phyloP scores from a whole-genome alignment of 192 early-diverging fungal genomes.

The Pilaira anomala region DNA sequence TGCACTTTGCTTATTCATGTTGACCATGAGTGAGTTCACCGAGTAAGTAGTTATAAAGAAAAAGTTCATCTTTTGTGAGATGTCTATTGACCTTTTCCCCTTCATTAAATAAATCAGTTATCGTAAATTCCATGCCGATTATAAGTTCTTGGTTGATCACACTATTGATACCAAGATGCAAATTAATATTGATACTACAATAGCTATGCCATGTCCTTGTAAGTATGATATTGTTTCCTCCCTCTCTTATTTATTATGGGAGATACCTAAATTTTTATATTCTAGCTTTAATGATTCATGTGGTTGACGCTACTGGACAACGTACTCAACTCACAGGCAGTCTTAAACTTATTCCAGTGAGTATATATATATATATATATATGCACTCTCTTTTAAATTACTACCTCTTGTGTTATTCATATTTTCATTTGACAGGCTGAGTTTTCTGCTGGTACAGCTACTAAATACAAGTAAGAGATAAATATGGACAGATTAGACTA shows the following conservation, averaged over 20 bases:
- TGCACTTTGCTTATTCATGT: conserved; percentile 58
- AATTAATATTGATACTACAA: conserved; percentile 83
- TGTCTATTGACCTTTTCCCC: neutral
- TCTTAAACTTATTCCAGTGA: conserved; percentile 52
- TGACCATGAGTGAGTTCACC: conserved; percentile 65
- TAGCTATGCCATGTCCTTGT: conserved; percentile 83
- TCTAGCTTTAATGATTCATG: conserved; percentile 46
- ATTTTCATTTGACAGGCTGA: conserved; percentile 18
- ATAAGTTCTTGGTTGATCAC: conserved; percentile 80
- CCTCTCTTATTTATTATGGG: neutral
- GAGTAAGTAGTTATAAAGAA: conserved; percentile 45
- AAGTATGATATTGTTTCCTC: neutral
- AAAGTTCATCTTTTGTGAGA: neutral
- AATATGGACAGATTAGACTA: neutral
- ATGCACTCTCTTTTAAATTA: neutral
- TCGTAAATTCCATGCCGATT: conserved; percentile 54
- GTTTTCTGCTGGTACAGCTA: conserved; percentile 25
- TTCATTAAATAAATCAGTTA: conserved; percentile 22
- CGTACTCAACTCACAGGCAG: conserved; percentile 53
- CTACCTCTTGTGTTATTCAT: too few relatives aligned
- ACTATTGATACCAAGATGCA: conserved; percentile 58
- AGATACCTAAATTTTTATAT: neutral
- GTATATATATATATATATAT: neutral
- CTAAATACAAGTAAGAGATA: conserved; percentile 22
- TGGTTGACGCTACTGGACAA: conserved; percentile 63